Evolutionary conservation across 495 filamentous ascomycete genomes (phyloP).

Genomic region (Zalerion maritima): DNA sequence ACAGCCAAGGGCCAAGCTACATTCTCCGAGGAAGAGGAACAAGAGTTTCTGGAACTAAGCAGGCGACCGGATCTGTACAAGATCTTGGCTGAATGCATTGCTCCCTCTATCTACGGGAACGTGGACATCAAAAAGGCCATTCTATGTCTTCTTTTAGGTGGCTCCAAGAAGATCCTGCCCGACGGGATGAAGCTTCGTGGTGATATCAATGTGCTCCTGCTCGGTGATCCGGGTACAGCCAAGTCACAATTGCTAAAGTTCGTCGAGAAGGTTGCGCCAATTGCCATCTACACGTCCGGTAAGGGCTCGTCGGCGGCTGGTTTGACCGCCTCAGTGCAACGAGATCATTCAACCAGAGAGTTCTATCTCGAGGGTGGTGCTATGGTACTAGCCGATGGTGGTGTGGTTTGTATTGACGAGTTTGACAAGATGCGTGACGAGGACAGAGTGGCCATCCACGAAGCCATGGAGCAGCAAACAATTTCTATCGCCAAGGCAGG

Average conservation of each 20-base stretch:
- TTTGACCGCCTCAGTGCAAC: slow-evolving; percentile 94
- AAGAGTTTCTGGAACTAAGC: slow-evolving; percentile 91
- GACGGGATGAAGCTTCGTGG: slow-evolving; percentile 98
- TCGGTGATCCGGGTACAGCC: slow-evolving; percentile 96
- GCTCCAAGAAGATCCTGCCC: slow-evolving; percentile 95
- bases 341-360: slow-evolving; percentile 80
- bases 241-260: slow-evolving; percentile 98
- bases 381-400: slow-evolving; percentile 96
- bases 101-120: slow-evolving; percentile 95
- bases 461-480: slow-evolving; percentile 99
- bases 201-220: slow-evolving; percentile 94
- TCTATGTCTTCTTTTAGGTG: slow-evolving; percentile 83
- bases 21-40: slow-evolving; percentile 93
- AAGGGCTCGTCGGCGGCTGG: slow-evolving; percentile 97
- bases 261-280: slow-evolving; percentile 90
- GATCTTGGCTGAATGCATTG: slow-evolving; percentile 80
- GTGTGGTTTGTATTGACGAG: slow-evolving; percentile 98
- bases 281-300: slow-evolving; percentile 97
- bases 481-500: slow-evolving; percentile 99
- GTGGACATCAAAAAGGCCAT: slow-evolving; percentile 98
- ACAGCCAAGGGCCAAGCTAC: slow-evolving; percentile 72
- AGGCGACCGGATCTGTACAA: slow-evolving; percentile 83
- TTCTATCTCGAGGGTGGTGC: slow-evolving; percentile 98
- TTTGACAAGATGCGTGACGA: slow-evolving; percentile 99
- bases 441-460: slow-evolving; percentile 96